Evolutionary conservation across 2,329 filamentous ascomycete species (phyloP).

Genomic region (Fusarium tupiense): DNA sequence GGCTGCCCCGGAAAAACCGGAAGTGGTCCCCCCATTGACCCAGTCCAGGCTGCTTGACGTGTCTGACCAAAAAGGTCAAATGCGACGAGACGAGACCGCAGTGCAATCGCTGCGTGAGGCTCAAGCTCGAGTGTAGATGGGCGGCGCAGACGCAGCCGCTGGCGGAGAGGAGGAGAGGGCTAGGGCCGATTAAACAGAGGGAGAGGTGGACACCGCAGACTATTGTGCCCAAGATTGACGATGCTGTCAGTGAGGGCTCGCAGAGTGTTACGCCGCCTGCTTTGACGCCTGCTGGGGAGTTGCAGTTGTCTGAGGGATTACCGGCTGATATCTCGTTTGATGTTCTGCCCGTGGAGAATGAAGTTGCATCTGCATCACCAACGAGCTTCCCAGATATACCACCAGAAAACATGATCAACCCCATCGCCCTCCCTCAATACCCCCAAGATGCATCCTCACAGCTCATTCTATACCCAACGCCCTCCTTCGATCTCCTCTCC

Average conservation of each 20-base stretch:
- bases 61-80: slow-evolving; percentile 7
- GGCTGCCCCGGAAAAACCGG: not conserved
- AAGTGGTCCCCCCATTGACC: not conserved
- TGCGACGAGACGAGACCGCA: slow-evolving; percentile 1
- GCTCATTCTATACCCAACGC: not conserved
- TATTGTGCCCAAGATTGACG: not conserved
- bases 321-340: not conserved
- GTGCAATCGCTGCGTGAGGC: not conserved
- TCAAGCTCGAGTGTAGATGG: not conserved
- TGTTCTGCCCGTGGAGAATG: not conserved
- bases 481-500: slow-evolving; percentile 3
- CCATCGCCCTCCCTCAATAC: not conserved
- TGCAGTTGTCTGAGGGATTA: not conserved
- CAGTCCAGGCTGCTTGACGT: slow-evolving; percentile 2
- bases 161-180: slow-evolving; percentile 1
- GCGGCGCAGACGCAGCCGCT: not conserved
- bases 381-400: not conserved
- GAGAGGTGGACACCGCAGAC: not conserved
- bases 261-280: not conserved
- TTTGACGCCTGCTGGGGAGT: not conserved
- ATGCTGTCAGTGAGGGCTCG: not conserved
- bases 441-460: not conserved
- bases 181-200: slow-evolving; percentile 4
- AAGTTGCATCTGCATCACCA: not conserved
- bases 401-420: not conserved